A percentile compares a stretch with the other conserved stretches of the same genome.
phyloP scores from a whole-genome alignment of 768 basidiomycete genomes.

The Amanita polypyramis region DNA sequence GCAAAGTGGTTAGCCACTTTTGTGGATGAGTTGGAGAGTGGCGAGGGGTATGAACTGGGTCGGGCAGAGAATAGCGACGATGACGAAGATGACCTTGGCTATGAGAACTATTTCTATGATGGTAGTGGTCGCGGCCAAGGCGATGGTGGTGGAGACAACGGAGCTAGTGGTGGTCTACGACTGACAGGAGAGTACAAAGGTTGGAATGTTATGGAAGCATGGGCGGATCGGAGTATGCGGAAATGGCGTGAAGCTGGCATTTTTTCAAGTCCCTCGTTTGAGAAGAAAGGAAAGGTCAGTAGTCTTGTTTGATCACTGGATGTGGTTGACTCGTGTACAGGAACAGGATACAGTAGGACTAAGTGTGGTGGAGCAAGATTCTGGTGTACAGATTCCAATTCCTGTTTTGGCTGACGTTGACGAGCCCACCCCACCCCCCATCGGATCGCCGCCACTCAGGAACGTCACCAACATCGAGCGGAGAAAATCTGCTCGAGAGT shows the following conservation, averaged over 20 bases:
- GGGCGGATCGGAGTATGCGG: conserved; percentile 82
- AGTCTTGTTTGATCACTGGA: neutral
- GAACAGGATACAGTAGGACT: conserved; percentile 33
- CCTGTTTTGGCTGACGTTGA: conserved; percentile 41
- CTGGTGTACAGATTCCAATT: conserved; percentile 49
- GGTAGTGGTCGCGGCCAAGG: conserved; percentile 69
- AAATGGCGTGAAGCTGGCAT: conserved; percentile 80
- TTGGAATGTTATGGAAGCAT: conserved; percentile 89
- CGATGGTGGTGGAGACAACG: conserved; percentile 68
- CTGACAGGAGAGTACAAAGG: conserved; percentile 82
- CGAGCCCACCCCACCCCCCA: conserved; percentile 24
- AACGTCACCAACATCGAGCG: conserved; percentile 10
- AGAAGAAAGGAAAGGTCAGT: conserved; percentile 28
- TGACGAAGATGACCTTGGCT: conserved; percentile 79
- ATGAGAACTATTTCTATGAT: conserved; percentile 80
- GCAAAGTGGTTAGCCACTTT: conserved; percentile 88
- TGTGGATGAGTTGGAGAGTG: conserved; percentile 84
- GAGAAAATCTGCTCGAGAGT: conserved; percentile 40
- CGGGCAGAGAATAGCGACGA: conserved; percentile 49
- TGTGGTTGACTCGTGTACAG: conserved; percentile 14
- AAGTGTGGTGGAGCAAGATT: conserved; percentile 29
- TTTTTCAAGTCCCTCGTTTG: conserved; percentile 34
- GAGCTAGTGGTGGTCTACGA: conserved; percentile 58
- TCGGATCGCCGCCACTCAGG: conserved; percentile 15
- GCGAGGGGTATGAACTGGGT: conserved; percentile 82